phyloP scores from a whole-genome alignment of 2,329 filamentous ascomycete genomes.

The Thielaviopsis cerberus region DNA sequence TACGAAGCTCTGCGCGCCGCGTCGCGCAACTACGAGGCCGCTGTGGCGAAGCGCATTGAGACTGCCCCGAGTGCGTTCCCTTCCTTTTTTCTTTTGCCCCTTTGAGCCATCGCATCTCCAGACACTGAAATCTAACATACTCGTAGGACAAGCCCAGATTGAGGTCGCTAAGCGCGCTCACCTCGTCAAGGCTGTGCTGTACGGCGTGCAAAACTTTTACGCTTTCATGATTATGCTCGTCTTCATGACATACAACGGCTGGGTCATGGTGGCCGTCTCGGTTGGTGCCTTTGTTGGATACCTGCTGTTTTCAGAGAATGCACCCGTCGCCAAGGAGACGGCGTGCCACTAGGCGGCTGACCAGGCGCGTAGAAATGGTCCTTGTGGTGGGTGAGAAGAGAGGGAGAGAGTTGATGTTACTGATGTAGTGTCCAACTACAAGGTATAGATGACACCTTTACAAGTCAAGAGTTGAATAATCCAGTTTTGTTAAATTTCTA shows the following conservation, averaged over 20 bases:
- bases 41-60: slow-evolving; percentile 29
- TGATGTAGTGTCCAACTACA: too few relatives aligned
- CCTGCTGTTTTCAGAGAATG: slow-evolving; percentile 54
- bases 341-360: slow-evolving; percentile 56
- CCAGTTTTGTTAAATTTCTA: background rate
- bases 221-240: slow-evolving; percentile 98
- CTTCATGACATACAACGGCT: slow-evolving; percentile 99
- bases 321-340: slow-evolving; percentile 60
- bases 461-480: too few relatives aligned
- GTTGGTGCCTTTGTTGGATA: slow-evolving; percentile 82
- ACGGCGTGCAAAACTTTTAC: slow-evolving; percentile 91
- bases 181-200: slow-evolving; percentile 63
- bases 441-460: too few relatives aligned
- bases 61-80: slow-evolving; percentile 34
- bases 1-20: slow-evolving; percentile 76
- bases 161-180: slow-evolving; percentile 49
- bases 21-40: slow-evolving; percentile 57
- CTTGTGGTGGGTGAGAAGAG: too few relatives aligned
- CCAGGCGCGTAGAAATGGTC: too few relatives aligned
- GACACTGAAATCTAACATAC: background rate
- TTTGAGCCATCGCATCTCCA: background rate
- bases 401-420: too few relatives aligned
- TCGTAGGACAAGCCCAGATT: slow-evolving; percentile 47
- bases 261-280: slow-evolving; percentile 84
- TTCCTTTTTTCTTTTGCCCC: background rate